These are phyloP conservation scores for Dovyalis caffra DNA, from an alignment of 345 rosid genomes.

Conservation along the genomic window DNA sequence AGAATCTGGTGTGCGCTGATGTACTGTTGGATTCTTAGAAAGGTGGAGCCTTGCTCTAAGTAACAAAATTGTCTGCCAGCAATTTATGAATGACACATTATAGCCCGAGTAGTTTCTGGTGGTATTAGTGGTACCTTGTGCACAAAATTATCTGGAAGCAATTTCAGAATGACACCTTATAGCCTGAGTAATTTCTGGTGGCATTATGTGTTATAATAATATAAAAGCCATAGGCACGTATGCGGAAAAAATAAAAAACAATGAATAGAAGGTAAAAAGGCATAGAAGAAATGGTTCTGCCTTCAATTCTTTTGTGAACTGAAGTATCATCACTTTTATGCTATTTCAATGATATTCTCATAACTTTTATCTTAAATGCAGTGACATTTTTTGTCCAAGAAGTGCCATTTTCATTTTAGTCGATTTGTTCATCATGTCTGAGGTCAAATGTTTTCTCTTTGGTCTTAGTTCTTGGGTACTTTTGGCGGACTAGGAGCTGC, in stretches of 20 bases:
- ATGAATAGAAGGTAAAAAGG: background rate
- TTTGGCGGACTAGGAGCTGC: conserved; percentile 94
- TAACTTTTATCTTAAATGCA: background rate
- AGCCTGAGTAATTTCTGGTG: background rate
- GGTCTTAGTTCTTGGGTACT: conserved; percentile 65
- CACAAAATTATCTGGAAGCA: background rate
- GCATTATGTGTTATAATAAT: background rate
- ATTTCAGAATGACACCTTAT: background rate
- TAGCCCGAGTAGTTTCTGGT: background rate
- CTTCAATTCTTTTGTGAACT: background rate
- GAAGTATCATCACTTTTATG: background rate
- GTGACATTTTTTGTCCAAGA: background rate
- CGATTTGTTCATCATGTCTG: conserved; percentile 7
- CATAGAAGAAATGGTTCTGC: background rate
- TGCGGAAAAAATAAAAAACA: background rate
- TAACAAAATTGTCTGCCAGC: background rate
- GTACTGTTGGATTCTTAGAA: background rate
- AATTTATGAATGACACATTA: background rate
- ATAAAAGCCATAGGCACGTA: background rate
- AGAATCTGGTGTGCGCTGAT: background rate
- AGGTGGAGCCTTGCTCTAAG: background rate
- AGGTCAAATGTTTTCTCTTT: conserved; percentile 16
- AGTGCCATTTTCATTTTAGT: background rate
- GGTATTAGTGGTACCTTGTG: background rate
- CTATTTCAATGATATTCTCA: background rate